Conservation (phyloP, 1,284 basidiomycete genomes). For the Trametes versicolor region DNA sequence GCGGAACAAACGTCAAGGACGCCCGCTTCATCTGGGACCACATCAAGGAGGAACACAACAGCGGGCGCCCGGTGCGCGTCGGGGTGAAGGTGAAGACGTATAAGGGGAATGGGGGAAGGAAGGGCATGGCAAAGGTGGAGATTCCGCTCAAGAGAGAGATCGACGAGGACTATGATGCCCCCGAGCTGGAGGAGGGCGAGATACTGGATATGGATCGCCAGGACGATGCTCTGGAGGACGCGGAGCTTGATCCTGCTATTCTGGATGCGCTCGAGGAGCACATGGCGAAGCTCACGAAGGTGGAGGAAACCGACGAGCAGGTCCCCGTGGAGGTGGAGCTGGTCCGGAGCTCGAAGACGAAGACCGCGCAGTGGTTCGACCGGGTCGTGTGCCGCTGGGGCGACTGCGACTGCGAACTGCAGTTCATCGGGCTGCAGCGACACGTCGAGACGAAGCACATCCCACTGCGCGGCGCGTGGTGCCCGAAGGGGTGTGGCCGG, state of each 20-base stretch:
- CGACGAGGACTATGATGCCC: too few relatives aligned
- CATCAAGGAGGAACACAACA: conserved; percentile 6
- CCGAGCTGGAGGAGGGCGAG: neutral
- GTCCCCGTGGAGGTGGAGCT: neutral
- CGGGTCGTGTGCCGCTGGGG: conserved; percentile 18
- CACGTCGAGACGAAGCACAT: conserved; percentile 26
- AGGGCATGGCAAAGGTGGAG: too few relatives aligned
- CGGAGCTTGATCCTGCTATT: too few relatives aligned
- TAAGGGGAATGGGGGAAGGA: neutral
- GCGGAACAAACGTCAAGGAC: conserved; percentile 5
- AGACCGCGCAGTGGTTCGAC: neutral
- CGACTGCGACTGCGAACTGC: conserved; percentile 16
- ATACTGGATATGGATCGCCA: neutral
- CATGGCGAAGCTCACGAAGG: neutral
- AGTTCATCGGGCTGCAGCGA: conserved; percentile 16
- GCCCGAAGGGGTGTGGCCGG: conserved; percentile 21
- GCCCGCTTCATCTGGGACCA: conserved; percentile 20
- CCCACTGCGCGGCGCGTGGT: conserved; percentile 10
- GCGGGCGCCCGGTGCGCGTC: neutral
- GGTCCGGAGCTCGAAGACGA: too few relatives aligned
- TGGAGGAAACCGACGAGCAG: neutral
- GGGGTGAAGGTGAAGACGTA: neutral
- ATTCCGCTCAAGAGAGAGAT: too few relatives aligned
- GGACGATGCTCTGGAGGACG: too few relatives aligned
- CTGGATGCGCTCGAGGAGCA: neutral